Percentiles rank a stretch among this genome's conserved stretches.
Conservation (phyloP, 371 early-diverging fungal species). For the Saksenaea oblongispora region DNA sequence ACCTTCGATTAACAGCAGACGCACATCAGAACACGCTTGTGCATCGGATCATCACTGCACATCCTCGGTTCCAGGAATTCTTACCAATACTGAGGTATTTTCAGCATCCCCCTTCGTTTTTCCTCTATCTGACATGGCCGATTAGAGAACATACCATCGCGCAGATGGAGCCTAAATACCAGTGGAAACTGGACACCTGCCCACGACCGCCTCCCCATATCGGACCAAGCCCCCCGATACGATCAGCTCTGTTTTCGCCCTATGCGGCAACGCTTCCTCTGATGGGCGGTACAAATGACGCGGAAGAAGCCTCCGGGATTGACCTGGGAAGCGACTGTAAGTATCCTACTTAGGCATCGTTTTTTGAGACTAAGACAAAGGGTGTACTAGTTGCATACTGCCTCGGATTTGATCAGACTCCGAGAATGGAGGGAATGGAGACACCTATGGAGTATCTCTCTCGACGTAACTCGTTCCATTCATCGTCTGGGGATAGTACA, state of each 20-base stretch:
- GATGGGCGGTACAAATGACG: slow-evolving; percentile 25
- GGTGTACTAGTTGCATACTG: slow-evolving; percentile 37
- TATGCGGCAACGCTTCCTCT: slow-evolving; percentile 36
- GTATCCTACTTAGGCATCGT: background rate
- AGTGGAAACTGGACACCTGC: slow-evolving; percentile 42
- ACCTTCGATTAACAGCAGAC: slow-evolving; percentile 40
- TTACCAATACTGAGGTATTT: slow-evolving; percentile 33
- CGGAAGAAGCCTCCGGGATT: slow-evolving; percentile 28
- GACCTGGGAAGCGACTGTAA: slow-evolving; percentile 47
- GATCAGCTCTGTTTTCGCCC: slow-evolving; percentile 34
- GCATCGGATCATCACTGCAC: slow-evolving; percentile 19
- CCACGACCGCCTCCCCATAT: slow-evolving; percentile 48
- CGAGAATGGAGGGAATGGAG: slow-evolving; percentile 15
- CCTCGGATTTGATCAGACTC: slow-evolving; percentile 38
- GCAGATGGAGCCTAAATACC: slow-evolving; percentile 29
- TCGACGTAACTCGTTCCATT: slow-evolving; percentile 33
- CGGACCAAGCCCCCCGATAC: slow-evolving; percentile 47
- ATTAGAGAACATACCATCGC: slow-evolving; percentile 33
- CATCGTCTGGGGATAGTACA: slow-evolving; percentile 18
- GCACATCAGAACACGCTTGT: slow-evolving; percentile 25
- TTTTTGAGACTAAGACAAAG: background rate
- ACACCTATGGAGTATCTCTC: slow-evolving; percentile 28
- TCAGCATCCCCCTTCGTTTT: background rate
- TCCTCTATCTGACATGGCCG: background rate
- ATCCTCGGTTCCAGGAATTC: slow-evolving; percentile 32